phyloP scores from a whole-genome alignment of 345 rosid genomes.

The Euphorbia tirucalli region DNA sequence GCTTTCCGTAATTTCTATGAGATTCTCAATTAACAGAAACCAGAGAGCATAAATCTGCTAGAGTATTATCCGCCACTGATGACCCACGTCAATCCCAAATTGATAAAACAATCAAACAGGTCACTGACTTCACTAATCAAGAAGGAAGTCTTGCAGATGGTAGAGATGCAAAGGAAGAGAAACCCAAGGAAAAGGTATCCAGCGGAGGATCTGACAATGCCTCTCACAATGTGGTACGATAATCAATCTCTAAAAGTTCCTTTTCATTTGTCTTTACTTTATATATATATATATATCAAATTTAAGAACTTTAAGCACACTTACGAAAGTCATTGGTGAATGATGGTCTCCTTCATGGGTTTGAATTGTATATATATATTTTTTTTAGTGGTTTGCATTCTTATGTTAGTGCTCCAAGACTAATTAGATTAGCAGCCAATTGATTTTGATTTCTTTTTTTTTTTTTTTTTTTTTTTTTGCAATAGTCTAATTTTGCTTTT shows the following conservation, averaged over 20 bases:
- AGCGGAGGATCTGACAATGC: not conserved
- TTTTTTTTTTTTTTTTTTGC: not conserved
- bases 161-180: not conserved
- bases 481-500: slow-evolving; percentile 10
- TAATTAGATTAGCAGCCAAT: not conserved
- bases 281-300: not conserved
- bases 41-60: slow-evolving; percentile 62
- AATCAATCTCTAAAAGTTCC: not conserved
- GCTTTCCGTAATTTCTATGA: not conserved
- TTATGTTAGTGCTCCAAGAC: not conserved
- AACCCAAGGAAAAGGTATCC: not conserved
- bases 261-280: not conserved
- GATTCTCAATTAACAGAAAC: slow-evolving; percentile 35
- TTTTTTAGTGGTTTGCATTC: not conserved
- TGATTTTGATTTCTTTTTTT: slow-evolving; percentile 8
- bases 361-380: slow-evolving; percentile 9
- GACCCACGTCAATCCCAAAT: slow-evolving; percentile 43
- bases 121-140: slow-evolving; percentile 34
- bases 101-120: slow-evolving; percentile 50
- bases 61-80: slow-evolving; percentile 64
- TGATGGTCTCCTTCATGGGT: not conserved
- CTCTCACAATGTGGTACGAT: slow-evolving; percentile 16
- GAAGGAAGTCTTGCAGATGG: slow-evolving; percentile 11
- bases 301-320: not conserved
- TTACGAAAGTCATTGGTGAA: slow-evolving; percentile 14